Evolutionary conservation across 2,329 filamentous ascomycete species (phyloP).

Genomic region (Raffaelea albimanens): DNA sequence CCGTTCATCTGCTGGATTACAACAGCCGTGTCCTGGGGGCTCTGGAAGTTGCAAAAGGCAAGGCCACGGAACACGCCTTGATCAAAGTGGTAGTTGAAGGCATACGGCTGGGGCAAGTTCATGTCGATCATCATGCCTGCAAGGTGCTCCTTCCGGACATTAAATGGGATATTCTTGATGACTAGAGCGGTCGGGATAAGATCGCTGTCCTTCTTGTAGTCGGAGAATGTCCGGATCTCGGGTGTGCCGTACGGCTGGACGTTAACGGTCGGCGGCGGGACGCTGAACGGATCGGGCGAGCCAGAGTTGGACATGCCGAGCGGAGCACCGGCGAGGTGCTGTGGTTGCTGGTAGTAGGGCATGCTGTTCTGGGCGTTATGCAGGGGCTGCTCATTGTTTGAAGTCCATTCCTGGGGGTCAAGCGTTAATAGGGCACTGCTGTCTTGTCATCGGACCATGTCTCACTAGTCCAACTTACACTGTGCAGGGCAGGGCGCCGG

Average conservation of each 20-base stretch:
- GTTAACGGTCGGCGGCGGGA: conserved; percentile 25
- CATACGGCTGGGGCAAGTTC: conserved; percentile 88
- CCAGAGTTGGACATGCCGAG: conserved; percentile 28
- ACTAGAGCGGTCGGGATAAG: conserved; percentile 97
- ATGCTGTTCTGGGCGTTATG: conserved; percentile 7
- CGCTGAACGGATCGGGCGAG: conserved; percentile 26
- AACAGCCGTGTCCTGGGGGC: conserved; percentile 80
- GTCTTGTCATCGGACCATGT: too few relatives aligned
- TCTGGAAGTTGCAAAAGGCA: conserved; percentile 97
- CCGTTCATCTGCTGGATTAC: conserved; percentile 95
- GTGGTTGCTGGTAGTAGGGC: conserved; percentile 11
- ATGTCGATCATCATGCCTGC: conserved; percentile 92
- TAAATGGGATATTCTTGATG: conserved; percentile 99
- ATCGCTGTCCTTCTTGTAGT: conserved; percentile 54
- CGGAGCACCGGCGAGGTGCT: conserved; percentile 9
- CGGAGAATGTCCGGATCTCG: conserved; percentile 28
- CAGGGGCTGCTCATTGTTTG: conserved; percentile 9
- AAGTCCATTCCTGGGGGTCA: conserved; percentile 14
- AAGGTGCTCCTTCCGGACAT: too few relatives aligned
- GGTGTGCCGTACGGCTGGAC: conserved; percentile 28
- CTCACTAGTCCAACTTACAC: conserved; percentile 44
- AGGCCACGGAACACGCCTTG: conserved; percentile 93
- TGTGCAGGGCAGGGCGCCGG: conserved; percentile 56
- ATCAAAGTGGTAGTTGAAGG: conserved; percentile 99
- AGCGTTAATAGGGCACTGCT: too few relatives aligned